Conservation (phyloP, 768 basidiomycete species). For the Boletus reticulatus region DNA sequence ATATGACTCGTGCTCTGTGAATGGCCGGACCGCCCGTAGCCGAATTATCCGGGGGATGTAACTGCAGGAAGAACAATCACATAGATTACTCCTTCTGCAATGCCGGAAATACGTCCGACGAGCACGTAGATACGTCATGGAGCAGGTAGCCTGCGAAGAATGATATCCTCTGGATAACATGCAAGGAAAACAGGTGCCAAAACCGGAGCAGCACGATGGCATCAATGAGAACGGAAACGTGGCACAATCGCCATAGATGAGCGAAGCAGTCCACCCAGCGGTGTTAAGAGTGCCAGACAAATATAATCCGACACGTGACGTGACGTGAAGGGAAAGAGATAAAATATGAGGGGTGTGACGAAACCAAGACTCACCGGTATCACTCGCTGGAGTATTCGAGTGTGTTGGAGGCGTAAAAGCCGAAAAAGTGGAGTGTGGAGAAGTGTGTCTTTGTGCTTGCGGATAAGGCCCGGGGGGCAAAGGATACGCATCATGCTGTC, state of each 20-base stretch:
- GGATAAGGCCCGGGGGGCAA: not conserved
- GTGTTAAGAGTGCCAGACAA: not conserved
- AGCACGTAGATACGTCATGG: not conserved
- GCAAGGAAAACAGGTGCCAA: not conserved
- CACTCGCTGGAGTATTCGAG: slow-evolving; percentile 26
- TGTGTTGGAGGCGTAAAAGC: slow-evolving; percentile 24
- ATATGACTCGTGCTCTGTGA: not conserved
- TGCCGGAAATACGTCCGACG: not conserved
- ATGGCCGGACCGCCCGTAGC: not conserved
- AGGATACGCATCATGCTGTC: slow-evolving; percentile 16
- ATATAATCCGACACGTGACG: not conserved
- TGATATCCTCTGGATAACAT: not conserved
- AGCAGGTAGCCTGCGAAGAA: not conserved
- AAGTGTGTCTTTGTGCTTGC: slow-evolving; percentile 13
- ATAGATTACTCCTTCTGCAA: not conserved
- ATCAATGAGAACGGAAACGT: not conserved
- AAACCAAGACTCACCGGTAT: slow-evolving; percentile 22
- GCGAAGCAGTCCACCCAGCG: not conserved
- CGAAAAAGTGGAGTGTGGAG: slow-evolving; percentile 20
- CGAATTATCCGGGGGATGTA: not conserved
- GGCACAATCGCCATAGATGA: not conserved
- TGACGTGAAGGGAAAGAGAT: not conserved
- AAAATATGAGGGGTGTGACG: not conserved
- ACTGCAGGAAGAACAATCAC: not conserved
- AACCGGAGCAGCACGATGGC: not conserved